These are phyloP conservation scores for Jaapia argillacea DNA, from an alignment of 768 basidiomycete species.

Conservation along the genomic window DNA sequence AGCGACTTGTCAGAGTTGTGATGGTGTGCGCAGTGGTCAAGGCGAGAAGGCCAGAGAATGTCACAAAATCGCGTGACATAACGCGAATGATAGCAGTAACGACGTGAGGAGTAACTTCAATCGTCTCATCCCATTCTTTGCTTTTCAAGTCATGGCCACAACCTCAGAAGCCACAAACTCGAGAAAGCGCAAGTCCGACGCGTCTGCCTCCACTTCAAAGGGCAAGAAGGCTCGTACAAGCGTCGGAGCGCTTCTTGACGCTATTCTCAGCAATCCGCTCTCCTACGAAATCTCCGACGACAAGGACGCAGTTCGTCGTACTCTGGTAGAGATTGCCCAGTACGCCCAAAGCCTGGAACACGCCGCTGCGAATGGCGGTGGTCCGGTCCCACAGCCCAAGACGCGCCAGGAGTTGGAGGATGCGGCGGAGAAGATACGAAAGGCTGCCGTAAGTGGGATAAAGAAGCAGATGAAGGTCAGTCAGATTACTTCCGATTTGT, in stretches of 20 bases:
- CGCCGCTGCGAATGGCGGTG: slow-evolving; percentile 2
- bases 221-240: slow-evolving; percentile 20
- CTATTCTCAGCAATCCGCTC: slow-evolving; percentile 27
- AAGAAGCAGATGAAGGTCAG: slow-evolving; percentile 37
- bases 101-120: background rate
- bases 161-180: slow-evolving; percentile 1
- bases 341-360: slow-evolving; percentile 24
- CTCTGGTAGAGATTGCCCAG: slow-evolving; percentile 20
- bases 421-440: slow-evolving; percentile 34
- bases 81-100: background rate
- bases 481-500: slow-evolving; percentile 2
- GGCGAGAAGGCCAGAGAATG: background rate
- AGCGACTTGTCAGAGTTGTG: too few species aligned
- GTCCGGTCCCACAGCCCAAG: slow-evolving; percentile 19
- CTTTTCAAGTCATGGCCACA: background rate
- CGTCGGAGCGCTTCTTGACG: slow-evolving; percentile 21
- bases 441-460: slow-evolving; percentile 37
- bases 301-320: slow-evolving; percentile 19
- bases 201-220: slow-evolving; percentile 10
- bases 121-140: background rate
- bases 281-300: slow-evolving; percentile 25
- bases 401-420: slow-evolving; percentile 26
- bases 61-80: background rate
- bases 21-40: too few species aligned
- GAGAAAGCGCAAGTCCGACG: slow-evolving; percentile 29